These are phyloP conservation scores for Trichoderma sp. DNA, from an alignment of 2,329 filamentous ascomycete genomes.

Conservation along the genomic window DNA sequence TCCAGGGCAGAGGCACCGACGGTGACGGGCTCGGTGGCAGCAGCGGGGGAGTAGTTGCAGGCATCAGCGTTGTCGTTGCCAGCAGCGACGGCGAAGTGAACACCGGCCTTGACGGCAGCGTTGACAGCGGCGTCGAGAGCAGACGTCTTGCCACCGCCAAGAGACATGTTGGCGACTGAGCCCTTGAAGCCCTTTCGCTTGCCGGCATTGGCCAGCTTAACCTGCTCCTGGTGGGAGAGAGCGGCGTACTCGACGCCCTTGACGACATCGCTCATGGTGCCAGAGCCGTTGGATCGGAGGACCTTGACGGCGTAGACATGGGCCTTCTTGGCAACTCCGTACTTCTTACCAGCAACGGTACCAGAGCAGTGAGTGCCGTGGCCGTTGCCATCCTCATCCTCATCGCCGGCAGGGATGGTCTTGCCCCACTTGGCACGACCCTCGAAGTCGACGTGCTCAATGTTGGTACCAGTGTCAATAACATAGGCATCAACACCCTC, in stretches of 20 bases:
- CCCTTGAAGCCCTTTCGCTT: constrained; percentile 98
- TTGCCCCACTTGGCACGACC: constrained; percentile 95
- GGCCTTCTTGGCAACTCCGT: constrained; percentile 99
- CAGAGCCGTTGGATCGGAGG: constrained; percentile 92
- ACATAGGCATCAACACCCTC: constrained; percentile 99
- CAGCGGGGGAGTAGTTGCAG: constrained; percentile 98
- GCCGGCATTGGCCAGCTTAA: constrained; percentile 77
- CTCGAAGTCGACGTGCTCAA: constrained; percentile 94
- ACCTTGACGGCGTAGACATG: constrained; percentile 97
- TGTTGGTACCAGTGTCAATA: constrained; percentile 96
- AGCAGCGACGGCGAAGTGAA: constrained; percentile 97
- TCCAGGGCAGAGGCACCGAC: constrained; percentile 92
- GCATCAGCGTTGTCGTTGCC: constrained; percentile 99
- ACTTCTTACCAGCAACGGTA: constrained; percentile 97
- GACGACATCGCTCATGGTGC: constrained; percentile 98
- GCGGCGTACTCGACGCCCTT: constrained; percentile 97
- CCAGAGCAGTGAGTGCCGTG: constrained; percentile 99
- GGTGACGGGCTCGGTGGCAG: constrained; percentile 87
- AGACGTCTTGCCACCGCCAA: constrained; percentile 94
- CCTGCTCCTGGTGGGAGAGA: constrained; percentile 73
- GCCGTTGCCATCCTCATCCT: constrained; percentile 91
- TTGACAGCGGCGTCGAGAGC: constrained; percentile 91
- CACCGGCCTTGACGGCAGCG: constrained; percentile 84
- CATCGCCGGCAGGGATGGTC: constrained; percentile 85
- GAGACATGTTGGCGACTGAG: constrained; percentile 98